phyloP scores from a whole-genome alignment of 1,139 yeast genomes.

The Magnusiomyces sp. region DNA sequence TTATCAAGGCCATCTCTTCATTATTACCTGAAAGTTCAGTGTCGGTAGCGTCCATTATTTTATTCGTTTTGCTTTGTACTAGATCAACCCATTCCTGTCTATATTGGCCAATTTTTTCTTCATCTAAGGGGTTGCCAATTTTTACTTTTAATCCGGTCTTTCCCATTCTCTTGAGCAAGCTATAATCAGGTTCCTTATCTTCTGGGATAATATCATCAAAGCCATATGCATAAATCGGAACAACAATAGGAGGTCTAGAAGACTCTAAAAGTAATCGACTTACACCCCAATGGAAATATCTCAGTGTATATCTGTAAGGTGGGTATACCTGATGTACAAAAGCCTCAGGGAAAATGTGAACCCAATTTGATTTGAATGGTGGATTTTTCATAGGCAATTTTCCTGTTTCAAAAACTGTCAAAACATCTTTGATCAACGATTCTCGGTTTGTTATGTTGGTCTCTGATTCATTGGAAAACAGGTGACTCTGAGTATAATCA shows the following conservation, averaged over 20 bases:
- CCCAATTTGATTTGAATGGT: constrained; percentile 66
- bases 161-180: constrained; percentile 42
- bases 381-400: not conserved
- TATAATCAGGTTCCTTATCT: constrained; percentile 33
- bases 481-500: constrained; percentile 11
- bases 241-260: constrained; percentile 72
- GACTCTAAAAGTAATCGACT: constrained; percentile 76
- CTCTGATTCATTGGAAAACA: not conserved
- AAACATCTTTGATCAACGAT: too few species aligned
- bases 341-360: constrained; percentile 93
- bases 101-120: constrained; percentile 47
- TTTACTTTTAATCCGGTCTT: constrained; percentile 58
- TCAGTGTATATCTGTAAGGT: constrained; percentile 76
- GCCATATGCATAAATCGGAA: constrained; percentile 85
- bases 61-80: constrained; percentile 41
- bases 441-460: too few species aligned
- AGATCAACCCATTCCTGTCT: constrained; percentile 62
- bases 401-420: not conserved
- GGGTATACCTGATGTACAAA: constrained; percentile 78
- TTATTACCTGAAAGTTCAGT: too few species aligned
- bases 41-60: not conserved
- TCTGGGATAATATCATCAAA: constrained; percentile 87
- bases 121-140: constrained; percentile 67
- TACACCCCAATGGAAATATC: constrained; percentile 95
- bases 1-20: too few species aligned